phyloP scores from a whole-genome alignment of 108 stramenopile species.

The Poteriospumella lacustris region DNA sequence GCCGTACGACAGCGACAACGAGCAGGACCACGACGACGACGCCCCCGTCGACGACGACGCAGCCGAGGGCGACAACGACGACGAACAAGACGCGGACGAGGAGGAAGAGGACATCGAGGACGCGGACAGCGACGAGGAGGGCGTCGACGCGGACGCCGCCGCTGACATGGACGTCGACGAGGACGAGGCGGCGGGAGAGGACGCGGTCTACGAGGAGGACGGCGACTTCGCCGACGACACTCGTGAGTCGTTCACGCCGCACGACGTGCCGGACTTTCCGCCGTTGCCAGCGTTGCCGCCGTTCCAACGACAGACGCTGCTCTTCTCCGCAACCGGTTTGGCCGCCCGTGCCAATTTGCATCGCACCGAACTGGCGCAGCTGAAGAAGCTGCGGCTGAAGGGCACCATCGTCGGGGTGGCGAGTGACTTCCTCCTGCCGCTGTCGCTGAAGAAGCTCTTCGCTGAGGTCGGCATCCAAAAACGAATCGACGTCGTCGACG shows the following conservation, averaged over 20 bases:
- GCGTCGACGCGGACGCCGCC: background rate
- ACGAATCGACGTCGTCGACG: background rate
- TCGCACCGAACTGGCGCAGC: background rate
- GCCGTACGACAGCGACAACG: background rate
- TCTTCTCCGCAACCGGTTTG: conserved; percentile 26
- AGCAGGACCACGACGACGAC: background rate
- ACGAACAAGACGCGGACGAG: background rate
- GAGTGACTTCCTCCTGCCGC: background rate
- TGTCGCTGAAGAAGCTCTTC: background rate
- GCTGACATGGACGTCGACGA: no score
- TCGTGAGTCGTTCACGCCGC: no score
- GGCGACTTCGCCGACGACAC: no score
- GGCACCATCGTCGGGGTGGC: background rate
- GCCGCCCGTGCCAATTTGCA: no score
- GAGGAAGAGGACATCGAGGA: conserved; percentile 1
- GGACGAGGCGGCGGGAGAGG: no score
- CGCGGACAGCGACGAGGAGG: background rate
- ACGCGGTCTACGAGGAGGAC: no score
- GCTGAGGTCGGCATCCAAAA: background rate
- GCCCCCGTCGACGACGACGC: background rate
- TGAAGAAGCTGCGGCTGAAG: background rate
- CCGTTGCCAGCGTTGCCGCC: background rate
- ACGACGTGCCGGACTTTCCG: no score
- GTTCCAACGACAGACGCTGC: conserved; percentile 16
- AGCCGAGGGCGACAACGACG: background rate